Percentiles rank a stretch among this genome's conserved stretches.
phyloP scores from a whole-genome alignment of 768 basidiomycete genomes.

The Basidioascus undulatus region DNA sequence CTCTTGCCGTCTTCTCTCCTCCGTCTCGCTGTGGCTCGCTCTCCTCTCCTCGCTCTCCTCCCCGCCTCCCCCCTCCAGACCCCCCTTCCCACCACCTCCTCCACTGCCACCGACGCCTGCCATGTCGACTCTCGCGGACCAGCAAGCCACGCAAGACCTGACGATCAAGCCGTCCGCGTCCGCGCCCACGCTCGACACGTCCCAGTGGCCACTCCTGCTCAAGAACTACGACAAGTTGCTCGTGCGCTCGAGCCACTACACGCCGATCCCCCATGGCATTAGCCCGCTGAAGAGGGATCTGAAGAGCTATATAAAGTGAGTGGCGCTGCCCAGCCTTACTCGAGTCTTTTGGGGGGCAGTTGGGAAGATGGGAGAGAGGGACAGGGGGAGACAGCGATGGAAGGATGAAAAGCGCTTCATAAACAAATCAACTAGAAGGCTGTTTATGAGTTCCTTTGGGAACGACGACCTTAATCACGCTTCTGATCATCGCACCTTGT shows the following conservation, averaged over 20 bases:
- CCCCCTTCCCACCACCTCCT: conserved; percentile 23
- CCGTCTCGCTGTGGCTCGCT: conserved; percentile 2
- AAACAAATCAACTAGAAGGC: no score
- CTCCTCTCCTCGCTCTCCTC: conserved; percentile 9
- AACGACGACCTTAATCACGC: no score
- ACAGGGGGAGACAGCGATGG: no score
- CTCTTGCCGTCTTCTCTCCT: not conserved
- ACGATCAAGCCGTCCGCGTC: conserved; percentile 42
- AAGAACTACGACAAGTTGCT: conserved; percentile 98
- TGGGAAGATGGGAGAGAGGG: no score
- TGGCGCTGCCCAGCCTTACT: no score
- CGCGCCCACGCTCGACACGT: conserved; percentile 66
- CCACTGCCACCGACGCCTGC: conserved; percentile 26
- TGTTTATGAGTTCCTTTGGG: no score
- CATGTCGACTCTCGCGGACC: no score
- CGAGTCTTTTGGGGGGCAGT: not conserved
- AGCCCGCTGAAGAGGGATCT: conserved; percentile 91
- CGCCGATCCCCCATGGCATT: conserved; percentile 82
- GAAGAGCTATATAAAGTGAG: conserved; percentile 63
- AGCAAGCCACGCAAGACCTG: conserved; percentile 35
- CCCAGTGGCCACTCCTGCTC: conserved; percentile 86
- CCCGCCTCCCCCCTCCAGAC: conserved; percentile 26
- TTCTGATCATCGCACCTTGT: no score
- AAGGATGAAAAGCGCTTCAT: no score
- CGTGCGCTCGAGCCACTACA: conserved; percentile 86